These are phyloP conservation scores for Epichloe glyceriae DNA, from an alignment of 2,329 filamentous ascomycete species.

Conservation along the genomic window DNA sequence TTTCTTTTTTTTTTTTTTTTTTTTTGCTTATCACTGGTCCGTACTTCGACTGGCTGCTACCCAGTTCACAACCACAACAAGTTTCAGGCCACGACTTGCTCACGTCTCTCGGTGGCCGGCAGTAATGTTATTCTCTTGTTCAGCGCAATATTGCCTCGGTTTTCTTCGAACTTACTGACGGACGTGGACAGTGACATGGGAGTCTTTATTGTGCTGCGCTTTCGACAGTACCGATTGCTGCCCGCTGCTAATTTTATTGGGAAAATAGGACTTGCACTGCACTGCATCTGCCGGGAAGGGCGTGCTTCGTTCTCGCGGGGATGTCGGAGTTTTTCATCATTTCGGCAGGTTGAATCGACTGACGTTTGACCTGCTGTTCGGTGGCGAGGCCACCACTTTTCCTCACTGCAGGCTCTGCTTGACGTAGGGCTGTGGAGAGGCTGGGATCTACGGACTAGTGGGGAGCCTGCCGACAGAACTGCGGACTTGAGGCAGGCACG, in stretches of 20 bases:
- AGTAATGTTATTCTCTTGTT: background rate
- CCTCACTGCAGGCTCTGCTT: conserved; percentile 39
- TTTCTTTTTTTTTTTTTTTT: too few species aligned
- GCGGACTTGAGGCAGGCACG: too few species aligned
- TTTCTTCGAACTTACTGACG: conserved; percentile 13
- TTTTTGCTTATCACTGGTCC: too few species aligned
- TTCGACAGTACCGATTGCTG: too few species aligned
- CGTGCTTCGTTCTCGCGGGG: background rate
- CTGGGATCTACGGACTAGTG: too few species aligned
- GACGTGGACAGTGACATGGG: conserved; percentile 18
- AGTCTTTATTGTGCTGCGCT: background rate
- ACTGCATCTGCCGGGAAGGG: background rate
- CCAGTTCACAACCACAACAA: background rate
- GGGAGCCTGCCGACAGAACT: too few species aligned
- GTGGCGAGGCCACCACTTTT: conserved; percentile 24
- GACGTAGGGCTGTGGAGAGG: conserved; percentile 38
- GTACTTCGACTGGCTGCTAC: background rate
- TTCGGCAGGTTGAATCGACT: too few species aligned
- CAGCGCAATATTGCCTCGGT: background rate
- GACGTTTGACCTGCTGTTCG: background rate
- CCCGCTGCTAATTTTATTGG: too few species aligned
- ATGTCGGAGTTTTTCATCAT: background rate
- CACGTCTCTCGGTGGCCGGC: background rate
- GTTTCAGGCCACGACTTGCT: background rate
- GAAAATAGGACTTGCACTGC: background rate